Percentiles rank a stretch among this genome's conserved stretches.
These are phyloP conservation scores for Taxillus chinensis DNA, from an alignment of 164 flowering plant genomes.

Conservation along the genomic window DNA sequence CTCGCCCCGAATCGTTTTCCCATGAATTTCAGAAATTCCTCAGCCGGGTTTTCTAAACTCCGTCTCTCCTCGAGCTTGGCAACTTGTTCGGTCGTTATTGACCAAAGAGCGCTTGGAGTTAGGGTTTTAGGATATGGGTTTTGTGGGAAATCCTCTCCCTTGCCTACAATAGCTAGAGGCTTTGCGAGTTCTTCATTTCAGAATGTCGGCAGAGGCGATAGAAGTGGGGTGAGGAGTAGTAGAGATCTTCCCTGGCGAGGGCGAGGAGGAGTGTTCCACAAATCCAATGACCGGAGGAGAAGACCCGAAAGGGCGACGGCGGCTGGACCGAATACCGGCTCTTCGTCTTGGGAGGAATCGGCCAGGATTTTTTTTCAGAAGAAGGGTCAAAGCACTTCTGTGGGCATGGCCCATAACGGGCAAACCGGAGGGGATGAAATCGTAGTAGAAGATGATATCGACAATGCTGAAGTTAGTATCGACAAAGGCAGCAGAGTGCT, in stretches of 20 bases:
- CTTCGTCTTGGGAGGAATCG: conserved; percentile 55
- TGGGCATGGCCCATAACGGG: neutral
- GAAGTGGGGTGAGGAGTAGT: conserved; percentile 11
- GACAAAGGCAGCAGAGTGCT: neutral
- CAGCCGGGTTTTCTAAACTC: conserved; percentile 6
- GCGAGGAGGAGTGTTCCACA: conserved; percentile 8
- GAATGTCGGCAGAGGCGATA: conserved; percentile 13
- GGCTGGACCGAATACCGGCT: conserved; percentile 8
- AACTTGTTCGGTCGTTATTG: conserved; percentile 9
- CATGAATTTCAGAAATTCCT: neutral
- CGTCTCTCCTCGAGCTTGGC: conserved; percentile 1
- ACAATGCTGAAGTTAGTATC: neutral
- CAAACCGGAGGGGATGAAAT: neutral
- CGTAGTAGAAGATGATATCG: neutral
- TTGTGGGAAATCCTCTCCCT: conserved; percentile 6
- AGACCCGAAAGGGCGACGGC: conserved; percentile 11
- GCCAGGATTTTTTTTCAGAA: conserved; percentile 23
- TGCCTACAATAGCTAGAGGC: conserved; percentile 14
- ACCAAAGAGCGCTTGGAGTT: conserved; percentile 1
- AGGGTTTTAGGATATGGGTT: conserved; percentile 16
- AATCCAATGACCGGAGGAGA: conserved; percentile 18
- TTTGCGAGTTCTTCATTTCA: conserved; percentile 29
- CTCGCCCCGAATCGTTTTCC: conserved; percentile 19
- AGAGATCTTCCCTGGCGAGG: conserved; percentile 55
- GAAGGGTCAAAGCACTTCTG: neutral